Base-by-base conservation (phyloP, 2,329 filamentous ascomycete species). In the Colletotrichum abscissum region DNA sequence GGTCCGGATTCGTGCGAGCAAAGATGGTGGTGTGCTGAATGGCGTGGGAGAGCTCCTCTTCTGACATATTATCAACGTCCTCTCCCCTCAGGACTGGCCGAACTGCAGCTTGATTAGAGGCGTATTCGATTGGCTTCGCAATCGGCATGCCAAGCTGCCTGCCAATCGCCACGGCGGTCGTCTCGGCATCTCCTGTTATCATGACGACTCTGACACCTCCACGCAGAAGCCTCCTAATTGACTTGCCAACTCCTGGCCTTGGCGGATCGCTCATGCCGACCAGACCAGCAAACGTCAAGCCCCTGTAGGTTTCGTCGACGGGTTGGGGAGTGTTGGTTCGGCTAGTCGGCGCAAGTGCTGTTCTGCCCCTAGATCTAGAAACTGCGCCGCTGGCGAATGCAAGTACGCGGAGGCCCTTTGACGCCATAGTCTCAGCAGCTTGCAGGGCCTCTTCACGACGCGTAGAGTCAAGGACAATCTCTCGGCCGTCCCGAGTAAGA, bases 251-350 rank as follows among this genome's bases (percentile, higher is more conserved):
- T 56, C 95, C 95, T 76, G 95, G 94, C 63, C 97, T 89, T 3
- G 97, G 97, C 5, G 97, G 97, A 81, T 99, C 97, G 77, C 95
- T 98, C 96, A 99, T 99, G 60, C 97, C 97, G 33, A 98, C 95
- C 33, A 98, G 84, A 5, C 97, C 97, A 42, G 95, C 93, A 85
- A 99, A 98, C 4, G 93, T 93, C 26, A 99, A 89, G 2, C 94
- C 93, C 66, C 88, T 93, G 81, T 97, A 99, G 8, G 92, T 86
- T 73, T 97, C 94, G 11, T 82, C 79, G 54, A 90, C 88, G 24
- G 83, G 81, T n/a, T 77, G 78, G 22, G 82, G 88, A 11, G 90
- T 92, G 74, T 85, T 85, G 78, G 87, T 91, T 73, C 88, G 86
- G 58, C 87, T 80, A 26, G 78, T 76, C 8, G 78, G 75, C 66